A percentile compares a stretch with the other conserved stretches of the same genome.
These are phyloP conservation scores for Phytophthora pinifolia DNA, from an alignment of 352 stramenopile genomes.

Conservation along the genomic window DNA sequence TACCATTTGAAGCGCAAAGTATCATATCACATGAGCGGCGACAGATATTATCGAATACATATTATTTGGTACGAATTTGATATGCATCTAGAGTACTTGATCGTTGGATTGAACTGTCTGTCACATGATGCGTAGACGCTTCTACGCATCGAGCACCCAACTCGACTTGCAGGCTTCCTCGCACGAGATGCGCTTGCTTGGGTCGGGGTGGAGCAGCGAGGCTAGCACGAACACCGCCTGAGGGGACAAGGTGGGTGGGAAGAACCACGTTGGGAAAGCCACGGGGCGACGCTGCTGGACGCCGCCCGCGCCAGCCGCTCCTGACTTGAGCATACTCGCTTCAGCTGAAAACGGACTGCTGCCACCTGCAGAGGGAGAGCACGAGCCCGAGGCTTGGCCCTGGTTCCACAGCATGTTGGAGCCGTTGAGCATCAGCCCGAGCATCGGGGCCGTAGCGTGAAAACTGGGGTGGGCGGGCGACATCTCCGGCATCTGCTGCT, in stretches of 20 bases:
- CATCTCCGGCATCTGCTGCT: conserved; percentile 27
- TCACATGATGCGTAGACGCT: conserved; percentile 3
- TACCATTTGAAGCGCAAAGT: conserved; percentile 1
- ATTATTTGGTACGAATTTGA: conserved; percentile 40
- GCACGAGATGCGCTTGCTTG: conserved; percentile 71
- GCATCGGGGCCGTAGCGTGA: conserved; percentile 35
- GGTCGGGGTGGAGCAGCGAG: conserved; percentile 84
- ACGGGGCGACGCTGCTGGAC: conserved; percentile 41
- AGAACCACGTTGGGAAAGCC: conserved; percentile 83
- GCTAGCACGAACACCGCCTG: conserved; percentile 66
- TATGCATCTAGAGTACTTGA: conserved; percentile 46
- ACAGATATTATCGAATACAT: conserved; percentile 37
- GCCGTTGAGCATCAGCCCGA: conserved; percentile 36
- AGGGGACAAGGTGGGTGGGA: conserved; percentile 71
- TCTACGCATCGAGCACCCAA: conserved; percentile 61
- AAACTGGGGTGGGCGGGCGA: conserved; percentile 25
- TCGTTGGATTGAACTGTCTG: conserved; percentile 19
- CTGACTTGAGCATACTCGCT: conserved; percentile 22
- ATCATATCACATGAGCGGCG: conserved; percentile 15
- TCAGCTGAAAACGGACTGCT: conserved; percentile 29
- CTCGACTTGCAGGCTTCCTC: conserved; percentile 80
- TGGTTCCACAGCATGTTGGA: conserved; percentile 42
- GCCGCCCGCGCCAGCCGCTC: conserved; percentile 19
- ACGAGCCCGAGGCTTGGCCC: conserved; percentile 24
- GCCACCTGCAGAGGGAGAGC: conserved; percentile 22